Evolutionary conservation across 768 basidiomycete genomes (phyloP).

Genomic region (Amanita inopinata): DNA sequence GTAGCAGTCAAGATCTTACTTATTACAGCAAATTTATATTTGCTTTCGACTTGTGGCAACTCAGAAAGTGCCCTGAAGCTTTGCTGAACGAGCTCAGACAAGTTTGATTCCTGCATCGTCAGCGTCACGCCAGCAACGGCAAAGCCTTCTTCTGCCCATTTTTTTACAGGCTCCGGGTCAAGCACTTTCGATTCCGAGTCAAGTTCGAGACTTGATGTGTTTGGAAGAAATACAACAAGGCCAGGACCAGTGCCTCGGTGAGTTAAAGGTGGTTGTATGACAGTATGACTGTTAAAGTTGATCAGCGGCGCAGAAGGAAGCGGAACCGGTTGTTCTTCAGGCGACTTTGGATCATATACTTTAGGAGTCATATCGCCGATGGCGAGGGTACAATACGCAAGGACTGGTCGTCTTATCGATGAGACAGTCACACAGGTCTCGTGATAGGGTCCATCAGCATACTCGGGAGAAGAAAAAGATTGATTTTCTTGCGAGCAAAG

Average conservation of each 20-base stretch:
- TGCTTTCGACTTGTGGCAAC: slow-evolving; percentile 28
- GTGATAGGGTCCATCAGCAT: too few species aligned
- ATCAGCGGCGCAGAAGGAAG: slow-evolving; percentile 32
- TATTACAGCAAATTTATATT: slow-evolving; percentile 34
- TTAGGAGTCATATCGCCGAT: slow-evolving; percentile 13
- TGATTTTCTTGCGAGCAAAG: too few species aligned
- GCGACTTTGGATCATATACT: slow-evolving; percentile 29
- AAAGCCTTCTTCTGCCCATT: slow-evolving; percentile 49
- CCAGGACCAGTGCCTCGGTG: slow-evolving; percentile 40
- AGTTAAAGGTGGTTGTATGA: slow-evolving; percentile 38
- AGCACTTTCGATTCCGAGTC: slow-evolving; percentile 22
- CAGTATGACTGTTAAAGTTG: slow-evolving; percentile 20
- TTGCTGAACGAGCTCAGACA: slow-evolving; percentile 21
- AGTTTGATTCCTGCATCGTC: slow-evolving; percentile 13
- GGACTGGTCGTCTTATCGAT: too few species aligned
- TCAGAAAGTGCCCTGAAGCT: slow-evolving; percentile 26
- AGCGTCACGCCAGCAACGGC: slow-evolving; percentile 30
- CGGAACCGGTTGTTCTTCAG: slow-evolving; percentile 28
- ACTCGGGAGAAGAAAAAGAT: too few species aligned
- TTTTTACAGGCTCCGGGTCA: slow-evolving; percentile 39
- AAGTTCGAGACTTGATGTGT: slow-evolving; percentile 16
- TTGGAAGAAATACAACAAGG: slow-evolving; percentile 32
- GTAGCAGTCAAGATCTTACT: too few species aligned
- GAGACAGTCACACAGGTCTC: too few species aligned
- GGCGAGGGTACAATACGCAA: too few species aligned